These are phyloP conservation scores for Leishmania martiniquensis DNA, from an alignment of 208 protist species.

Conservation along the genomic window DNA sequence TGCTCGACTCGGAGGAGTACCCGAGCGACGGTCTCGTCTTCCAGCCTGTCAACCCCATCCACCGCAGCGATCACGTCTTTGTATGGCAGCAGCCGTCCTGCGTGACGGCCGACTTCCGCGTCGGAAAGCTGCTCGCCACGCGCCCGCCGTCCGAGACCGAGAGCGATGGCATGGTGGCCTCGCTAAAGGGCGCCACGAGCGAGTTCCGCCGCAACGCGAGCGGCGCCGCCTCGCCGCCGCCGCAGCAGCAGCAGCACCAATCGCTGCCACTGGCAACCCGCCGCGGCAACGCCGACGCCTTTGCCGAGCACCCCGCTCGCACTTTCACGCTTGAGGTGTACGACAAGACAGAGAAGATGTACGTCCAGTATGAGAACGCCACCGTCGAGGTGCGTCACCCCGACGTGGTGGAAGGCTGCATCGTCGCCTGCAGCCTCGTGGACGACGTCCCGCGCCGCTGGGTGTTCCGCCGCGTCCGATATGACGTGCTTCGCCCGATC, in stretches of 20 bases:
- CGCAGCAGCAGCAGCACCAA: not conserved
- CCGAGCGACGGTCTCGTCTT: conserved; percentile 78
- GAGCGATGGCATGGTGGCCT: not conserved
- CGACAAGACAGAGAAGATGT: conserved; percentile 81
- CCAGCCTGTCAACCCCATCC: conserved; percentile 51
- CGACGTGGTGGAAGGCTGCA: conserved; percentile 79
- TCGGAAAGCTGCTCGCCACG: conserved; percentile 45
- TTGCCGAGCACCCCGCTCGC: conserved; percentile 37
- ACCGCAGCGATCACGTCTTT: conserved; percentile 61
- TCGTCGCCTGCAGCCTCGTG: conserved; percentile 69
- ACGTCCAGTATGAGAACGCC: conserved; percentile 71
- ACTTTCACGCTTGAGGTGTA: conserved; percentile 83
- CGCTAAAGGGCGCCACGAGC: not conserved
- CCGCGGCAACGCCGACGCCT: conserved; percentile 20
- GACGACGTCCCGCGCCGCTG: conserved; percentile 49
- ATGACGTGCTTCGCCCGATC: conserved; percentile 70
- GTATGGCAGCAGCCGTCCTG: conserved; percentile 72
- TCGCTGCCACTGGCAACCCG: not conserved
- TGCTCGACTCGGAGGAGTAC: conserved; percentile 76
- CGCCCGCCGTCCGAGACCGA: conserved; percentile 13
- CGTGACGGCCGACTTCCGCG: conserved; percentile 80
- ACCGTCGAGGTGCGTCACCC: conserved; percentile 70
- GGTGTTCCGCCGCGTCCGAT: conserved; percentile 68
- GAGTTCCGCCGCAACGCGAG: not conserved
- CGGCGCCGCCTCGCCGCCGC: conserved; percentile 5